phyloP scores from a whole-genome alignment of 768 basidiomycete genomes.

The Serendipita indica region DNA sequence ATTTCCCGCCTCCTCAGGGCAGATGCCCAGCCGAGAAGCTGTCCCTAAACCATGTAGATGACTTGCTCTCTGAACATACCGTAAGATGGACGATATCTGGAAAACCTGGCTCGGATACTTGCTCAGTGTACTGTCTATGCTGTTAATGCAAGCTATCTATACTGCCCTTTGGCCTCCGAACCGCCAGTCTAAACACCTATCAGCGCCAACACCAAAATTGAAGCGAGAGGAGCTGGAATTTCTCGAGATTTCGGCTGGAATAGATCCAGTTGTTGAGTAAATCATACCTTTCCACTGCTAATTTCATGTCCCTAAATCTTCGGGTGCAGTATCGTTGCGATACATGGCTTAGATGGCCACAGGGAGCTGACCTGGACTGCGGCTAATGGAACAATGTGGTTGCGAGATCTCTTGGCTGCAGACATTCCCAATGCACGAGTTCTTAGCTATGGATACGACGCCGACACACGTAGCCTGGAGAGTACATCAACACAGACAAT shows the following conservation, averaged over 20 bases:
- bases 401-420: not conserved
- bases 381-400: not conserved
- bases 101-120: too few relatives aligned
- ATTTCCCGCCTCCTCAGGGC: too few relatives aligned
- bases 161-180: too few relatives aligned
- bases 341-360: not conserved
- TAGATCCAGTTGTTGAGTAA: not conserved
- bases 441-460: not conserved
- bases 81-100: too few relatives aligned
- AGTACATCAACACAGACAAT: not conserved
- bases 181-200: too few relatives aligned
- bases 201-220: not conserved
- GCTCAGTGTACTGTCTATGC: too few relatives aligned
- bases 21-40: too few relatives aligned
- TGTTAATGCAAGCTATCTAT: too few relatives aligned
- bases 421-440: not conserved
- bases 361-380: not conserved
- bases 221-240: not conserved
- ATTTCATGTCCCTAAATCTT: not conserved
- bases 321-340: not conserved
- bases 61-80: too few relatives aligned
- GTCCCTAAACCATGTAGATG: too few relatives aligned
- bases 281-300: not conserved
- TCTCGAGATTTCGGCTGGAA: not conserved
- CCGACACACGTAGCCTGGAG: not conserved